These are phyloP conservation scores for Ilex aquifolium DNA, from an alignment of 257 asterid genomes.

Conservation along the genomic window DNA sequence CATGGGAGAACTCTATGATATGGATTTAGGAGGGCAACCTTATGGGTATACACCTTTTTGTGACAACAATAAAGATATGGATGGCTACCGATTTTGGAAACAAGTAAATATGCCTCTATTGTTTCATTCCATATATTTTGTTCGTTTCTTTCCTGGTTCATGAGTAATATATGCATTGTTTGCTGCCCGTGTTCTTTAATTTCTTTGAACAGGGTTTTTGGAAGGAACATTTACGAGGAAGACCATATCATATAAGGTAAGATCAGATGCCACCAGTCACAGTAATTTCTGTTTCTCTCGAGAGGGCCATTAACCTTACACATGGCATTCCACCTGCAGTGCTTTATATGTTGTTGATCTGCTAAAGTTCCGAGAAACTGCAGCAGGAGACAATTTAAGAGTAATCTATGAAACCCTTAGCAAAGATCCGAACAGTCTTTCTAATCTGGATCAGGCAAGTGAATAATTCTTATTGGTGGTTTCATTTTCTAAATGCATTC, in stretches of 20 bases:
- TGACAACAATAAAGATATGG: slow-evolving; percentile 98
- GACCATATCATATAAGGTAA: slow-evolving; percentile 94
- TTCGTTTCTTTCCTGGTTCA: not conserved
- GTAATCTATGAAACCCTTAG: slow-evolving; percentile 93
- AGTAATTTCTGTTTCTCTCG: slow-evolving; percentile 6
- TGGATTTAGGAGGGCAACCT: slow-evolving; percentile 81
- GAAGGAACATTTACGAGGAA: slow-evolving; percentile 97
- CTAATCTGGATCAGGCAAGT: slow-evolving; percentile 95
- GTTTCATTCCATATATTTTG: not conserved
- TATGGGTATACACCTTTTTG: slow-evolving; percentile 98
- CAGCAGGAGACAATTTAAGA: slow-evolving; percentile 95
- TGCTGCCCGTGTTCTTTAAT: slow-evolving; percentile 1
- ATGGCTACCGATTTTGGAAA: slow-evolving; percentile 96
- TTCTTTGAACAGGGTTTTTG: slow-evolving; percentile 79
- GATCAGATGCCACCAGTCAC: not conserved
- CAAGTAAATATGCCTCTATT: slow-evolving; percentile 41
- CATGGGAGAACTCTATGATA: slow-evolving; percentile 98
- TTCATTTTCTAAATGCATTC: too few species aligned
- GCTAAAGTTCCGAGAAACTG: slow-evolving; percentile 92
- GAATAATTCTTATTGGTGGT: slow-evolving; percentile 4
- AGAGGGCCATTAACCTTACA: slow-evolving; percentile 15
- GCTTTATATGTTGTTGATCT: slow-evolving; percentile 93
- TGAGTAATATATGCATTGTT: too few species aligned
- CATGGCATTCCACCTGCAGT: slow-evolving; percentile 42
- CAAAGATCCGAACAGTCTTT: slow-evolving; percentile 98